Conservation (phyloP, 345 rosid species). For the Orychophragmus violaceus region DNA sequence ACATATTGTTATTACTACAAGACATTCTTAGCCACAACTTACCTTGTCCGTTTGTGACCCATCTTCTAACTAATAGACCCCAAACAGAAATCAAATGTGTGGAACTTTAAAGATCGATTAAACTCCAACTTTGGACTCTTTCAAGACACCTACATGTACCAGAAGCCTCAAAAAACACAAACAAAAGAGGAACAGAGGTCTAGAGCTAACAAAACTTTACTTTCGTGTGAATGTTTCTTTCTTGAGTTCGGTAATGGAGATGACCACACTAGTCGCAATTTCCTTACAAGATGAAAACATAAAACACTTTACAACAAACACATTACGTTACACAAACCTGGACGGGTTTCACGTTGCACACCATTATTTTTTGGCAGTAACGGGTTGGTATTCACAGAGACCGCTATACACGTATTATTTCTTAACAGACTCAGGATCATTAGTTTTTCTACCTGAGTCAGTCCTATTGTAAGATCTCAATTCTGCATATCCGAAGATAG, state of each 20-base stretch:
- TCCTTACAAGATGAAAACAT: background rate
- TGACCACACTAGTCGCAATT: background rate
- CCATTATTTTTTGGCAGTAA: too few species aligned
- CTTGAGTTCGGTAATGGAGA: background rate
- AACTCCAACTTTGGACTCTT: background rate
- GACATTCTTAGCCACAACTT: constrained; percentile 8
- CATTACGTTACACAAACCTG: background rate
- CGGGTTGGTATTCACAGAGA: too few species aligned
- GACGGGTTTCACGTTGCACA: background rate
- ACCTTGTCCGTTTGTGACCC: constrained; percentile 19
- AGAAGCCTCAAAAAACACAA: background rate
- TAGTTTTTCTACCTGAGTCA: too few species aligned
- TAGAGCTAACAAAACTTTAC: background rate
- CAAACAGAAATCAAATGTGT: background rate
- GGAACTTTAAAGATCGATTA: background rate
- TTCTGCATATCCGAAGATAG: too few species aligned
- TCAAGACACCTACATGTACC: background rate
- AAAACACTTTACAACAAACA: constrained; percentile 26
- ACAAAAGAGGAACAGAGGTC: background rate
- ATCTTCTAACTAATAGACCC: constrained; percentile 9
- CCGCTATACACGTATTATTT: too few species aligned
- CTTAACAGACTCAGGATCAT: too few species aligned
- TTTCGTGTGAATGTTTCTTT: background rate
- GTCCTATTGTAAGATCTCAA: too few species aligned
- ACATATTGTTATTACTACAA: background rate